Evolutionary conservation across 1,284 basidiomycete species (phyloP), one percentile per base, ranked within the genome.

Genomic region (Cryptococcus jaspeensis): DNA sequence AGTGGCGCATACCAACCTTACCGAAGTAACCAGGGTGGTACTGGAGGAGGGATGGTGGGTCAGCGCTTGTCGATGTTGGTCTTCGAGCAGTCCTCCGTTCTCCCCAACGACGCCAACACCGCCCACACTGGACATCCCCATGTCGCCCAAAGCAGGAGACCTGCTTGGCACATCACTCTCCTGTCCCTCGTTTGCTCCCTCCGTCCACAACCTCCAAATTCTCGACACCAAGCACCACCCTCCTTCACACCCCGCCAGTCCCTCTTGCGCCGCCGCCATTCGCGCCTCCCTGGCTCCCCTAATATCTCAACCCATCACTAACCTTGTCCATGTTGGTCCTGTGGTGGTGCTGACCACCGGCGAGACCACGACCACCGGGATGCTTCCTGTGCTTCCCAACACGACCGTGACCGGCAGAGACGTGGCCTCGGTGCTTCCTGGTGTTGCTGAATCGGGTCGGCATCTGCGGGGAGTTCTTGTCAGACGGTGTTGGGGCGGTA

Each of bases 301-400:
- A 50, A 22, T 40, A 37, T 46, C 25, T 6, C 35, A 41, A 20
- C n/a, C 38, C 18, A 15, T 15, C 43, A 60, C 67, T 67, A 55
- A 73, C 70, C 70, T 80, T 80, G 69, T 79, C 80, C 60, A 81
- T 75, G 74, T 80, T 81, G 74, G 81, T 84, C 62, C 95, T 84
- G 88, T 99, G 96, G 85, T 99, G 95, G 84, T 98, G 95, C 82
- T 88, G 85, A 87, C 96, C 95, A 93, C 95, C 96, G 83, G 95
- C 95, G 75, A 98, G 89, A 97, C 95, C 95, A 82, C 95, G 91
- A 92, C 95, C 95, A 84, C 95, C 95, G 61, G 96, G 96, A 78
- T 96, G 93, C 82, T 99, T 98, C 81, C 95, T 89, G 87, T 99
- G 95, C 87, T 99, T 98, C 73, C 95, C 96, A 77, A 99, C 89